phyloP scores from a whole-genome alignment of 345 rosid genomes.

The Populus davidiana region DNA sequence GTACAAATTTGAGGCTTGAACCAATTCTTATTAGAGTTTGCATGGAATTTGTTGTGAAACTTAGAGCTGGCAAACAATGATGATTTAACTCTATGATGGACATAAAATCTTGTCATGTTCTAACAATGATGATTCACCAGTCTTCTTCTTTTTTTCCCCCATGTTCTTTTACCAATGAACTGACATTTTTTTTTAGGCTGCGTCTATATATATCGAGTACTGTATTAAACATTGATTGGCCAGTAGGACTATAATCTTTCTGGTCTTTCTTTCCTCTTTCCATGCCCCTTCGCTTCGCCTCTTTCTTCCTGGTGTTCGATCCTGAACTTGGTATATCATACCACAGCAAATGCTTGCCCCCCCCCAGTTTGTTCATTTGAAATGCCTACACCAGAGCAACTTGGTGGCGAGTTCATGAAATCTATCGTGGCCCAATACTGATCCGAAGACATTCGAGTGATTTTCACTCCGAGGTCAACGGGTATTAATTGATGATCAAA shows the following conservation, averaged over 20 bases:
- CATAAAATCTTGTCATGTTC: background rate
- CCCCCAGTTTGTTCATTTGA: too few species aligned
- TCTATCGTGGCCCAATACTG: background rate
- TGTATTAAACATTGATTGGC: too few species aligned
- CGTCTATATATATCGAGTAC: too few species aligned
- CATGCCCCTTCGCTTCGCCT: background rate
- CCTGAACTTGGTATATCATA: background rate
- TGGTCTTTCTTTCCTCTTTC: background rate
- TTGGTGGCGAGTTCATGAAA: background rate
- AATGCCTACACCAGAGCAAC: background rate
- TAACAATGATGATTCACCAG: background rate
- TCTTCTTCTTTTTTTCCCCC: too few species aligned
- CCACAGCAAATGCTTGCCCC: background rate
- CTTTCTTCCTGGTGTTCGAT: background rate
- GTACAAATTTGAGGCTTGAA: constrained; percentile 38
- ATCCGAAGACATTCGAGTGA: background rate
- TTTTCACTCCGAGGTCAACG: background rate
- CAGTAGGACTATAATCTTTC: too few species aligned
- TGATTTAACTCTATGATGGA: background rate
- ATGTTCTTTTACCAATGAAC: too few species aligned
- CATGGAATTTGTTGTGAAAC: background rate
- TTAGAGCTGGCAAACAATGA: background rate
- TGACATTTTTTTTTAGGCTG: background rate
- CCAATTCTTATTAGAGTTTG: constrained; percentile 11
- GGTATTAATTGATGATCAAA: too few species aligned